Base-by-base conservation (phyloP, 306 rosid genomes). In the Citrullus mucosospermus region DNA sequence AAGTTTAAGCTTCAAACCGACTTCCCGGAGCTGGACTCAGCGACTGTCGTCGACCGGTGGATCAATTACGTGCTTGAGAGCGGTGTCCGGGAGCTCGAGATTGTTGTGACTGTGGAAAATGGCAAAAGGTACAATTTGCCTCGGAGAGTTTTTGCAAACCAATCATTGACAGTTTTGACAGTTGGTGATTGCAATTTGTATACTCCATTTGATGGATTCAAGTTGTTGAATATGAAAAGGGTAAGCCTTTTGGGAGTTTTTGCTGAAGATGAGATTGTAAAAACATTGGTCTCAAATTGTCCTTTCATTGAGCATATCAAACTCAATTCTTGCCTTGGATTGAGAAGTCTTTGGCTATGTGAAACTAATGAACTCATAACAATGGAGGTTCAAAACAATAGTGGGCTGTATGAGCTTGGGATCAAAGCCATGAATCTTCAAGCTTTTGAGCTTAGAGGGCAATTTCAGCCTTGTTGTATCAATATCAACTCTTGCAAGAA, bases 41-140 rank as follows among this genome's bases (percentile, higher is more conserved):
- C 56, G 12, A 36, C 6, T 50, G 20, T 81, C 73, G 32, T 83
- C 77, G 79, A 84, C 80, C 13, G 41, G 48, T 84, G 87, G 84
- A 30, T 84, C 54, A 78, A 74, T n/a, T 78, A 81, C 78, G 82
- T 59, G 10, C 15, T 78, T 55, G 67, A 80, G 59, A 67, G 74
- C 46, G n/a, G 80, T 5, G 62, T 84, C 22, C 43, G 66, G 43
- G 84, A 81, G 25, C 82, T 84, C 0, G 13, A 84, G 8, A 78
- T 86, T 28, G 9, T 36, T 50, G 78, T 81, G 67, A 75, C 78
- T 32, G 78, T 75, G 51, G 50, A 75, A 34, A 39, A 17, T 15
- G 51, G 39, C 3, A 36, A 16, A 20, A 18, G 62, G 73, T 86
- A 84, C 66, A 32, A 8, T 28, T 39, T 82, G 67, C 85, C 84